These are phyloP conservation scores for Aureobasidium sp. DNA, from an alignment of 2,329 filamentous ascomycete genomes.

Conservation along the genomic window DNA sequence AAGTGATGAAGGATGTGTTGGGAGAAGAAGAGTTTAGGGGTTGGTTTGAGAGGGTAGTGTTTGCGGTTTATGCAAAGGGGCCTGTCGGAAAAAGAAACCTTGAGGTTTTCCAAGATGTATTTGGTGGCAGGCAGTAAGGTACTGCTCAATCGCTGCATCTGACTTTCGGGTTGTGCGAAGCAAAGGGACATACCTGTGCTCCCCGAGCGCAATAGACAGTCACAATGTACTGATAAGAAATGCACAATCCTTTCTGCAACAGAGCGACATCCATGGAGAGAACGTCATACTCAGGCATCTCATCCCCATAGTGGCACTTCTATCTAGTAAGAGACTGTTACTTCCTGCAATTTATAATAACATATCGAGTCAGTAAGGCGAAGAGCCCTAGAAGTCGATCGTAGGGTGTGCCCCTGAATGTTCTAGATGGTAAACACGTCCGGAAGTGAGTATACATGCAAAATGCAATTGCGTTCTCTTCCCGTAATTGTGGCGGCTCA, in stretches of 20 bases:
- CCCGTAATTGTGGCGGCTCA: background rate
- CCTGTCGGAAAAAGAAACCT: constrained; percentile 2
- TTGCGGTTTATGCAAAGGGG: constrained; percentile 5
- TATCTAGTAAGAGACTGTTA: background rate
- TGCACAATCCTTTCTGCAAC: background rate
- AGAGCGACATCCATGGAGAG: background rate
- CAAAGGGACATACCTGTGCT: too few species aligned
- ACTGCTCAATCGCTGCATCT: background rate
- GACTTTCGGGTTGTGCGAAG: background rate
- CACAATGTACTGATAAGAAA: background rate
- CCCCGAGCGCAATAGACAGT: too few species aligned
- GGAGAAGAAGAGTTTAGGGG: constrained; percentile 7
- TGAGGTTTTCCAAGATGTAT: background rate
- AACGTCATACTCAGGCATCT: too few species aligned
- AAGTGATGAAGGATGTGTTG: background rate
- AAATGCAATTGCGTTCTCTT: background rate
- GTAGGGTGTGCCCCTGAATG: background rate
- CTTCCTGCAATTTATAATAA: background rate
- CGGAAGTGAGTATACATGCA: background rate
- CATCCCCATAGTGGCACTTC: too few species aligned
- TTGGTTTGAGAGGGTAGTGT: constrained; percentile 13
- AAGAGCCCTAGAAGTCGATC: too few species aligned
- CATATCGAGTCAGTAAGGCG: too few species aligned
- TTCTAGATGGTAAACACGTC: background rate
- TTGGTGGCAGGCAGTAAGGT: background rate